Evolutionary conservation across 139 green algal species (phyloP).

Genomic region (Coccomyxa sp.): DNA sequence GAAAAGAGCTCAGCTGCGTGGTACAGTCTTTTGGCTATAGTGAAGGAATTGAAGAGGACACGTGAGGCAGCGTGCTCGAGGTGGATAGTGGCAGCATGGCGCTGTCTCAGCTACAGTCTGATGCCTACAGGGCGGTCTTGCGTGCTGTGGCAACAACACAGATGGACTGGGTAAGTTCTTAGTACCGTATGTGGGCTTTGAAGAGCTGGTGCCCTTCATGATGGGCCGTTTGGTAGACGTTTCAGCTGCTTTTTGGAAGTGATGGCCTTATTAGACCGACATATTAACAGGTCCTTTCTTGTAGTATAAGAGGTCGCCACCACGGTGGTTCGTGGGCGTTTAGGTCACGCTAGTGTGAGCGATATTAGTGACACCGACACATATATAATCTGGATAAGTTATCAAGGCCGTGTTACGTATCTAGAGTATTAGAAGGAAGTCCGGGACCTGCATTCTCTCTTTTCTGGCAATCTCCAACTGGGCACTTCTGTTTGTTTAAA

Average conservation of each 20-base stretch:
- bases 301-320: not conserved
- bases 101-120: conserved; percentile 21
- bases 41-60: too few species aligned
- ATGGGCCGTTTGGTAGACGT: not conserved
- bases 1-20: too few species aligned
- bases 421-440: too few species aligned
- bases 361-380: not conserved
- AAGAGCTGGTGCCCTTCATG: not conserved
- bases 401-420: too few species aligned
- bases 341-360: not conserved
- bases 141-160: conserved; percentile 22
- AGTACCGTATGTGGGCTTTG: not conserved
- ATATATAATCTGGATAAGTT: too few species aligned
- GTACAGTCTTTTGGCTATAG: too few species aligned
- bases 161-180: conserved; percentile 22
- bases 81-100: not conserved
- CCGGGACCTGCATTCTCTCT: too few species aligned
- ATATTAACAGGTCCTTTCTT: not conserved
- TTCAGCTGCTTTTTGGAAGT: not conserved
- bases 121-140: conserved; percentile 39
- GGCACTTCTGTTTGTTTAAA: too few species aligned
- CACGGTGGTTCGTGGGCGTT: not conserved
- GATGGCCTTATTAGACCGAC: not conserved
- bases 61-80: too few species aligned
- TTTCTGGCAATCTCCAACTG: too few species aligned